phyloP scores from a whole-genome alignment of 1,284 basidiomycete genomes.

The Malassezia psittaci region DNA sequence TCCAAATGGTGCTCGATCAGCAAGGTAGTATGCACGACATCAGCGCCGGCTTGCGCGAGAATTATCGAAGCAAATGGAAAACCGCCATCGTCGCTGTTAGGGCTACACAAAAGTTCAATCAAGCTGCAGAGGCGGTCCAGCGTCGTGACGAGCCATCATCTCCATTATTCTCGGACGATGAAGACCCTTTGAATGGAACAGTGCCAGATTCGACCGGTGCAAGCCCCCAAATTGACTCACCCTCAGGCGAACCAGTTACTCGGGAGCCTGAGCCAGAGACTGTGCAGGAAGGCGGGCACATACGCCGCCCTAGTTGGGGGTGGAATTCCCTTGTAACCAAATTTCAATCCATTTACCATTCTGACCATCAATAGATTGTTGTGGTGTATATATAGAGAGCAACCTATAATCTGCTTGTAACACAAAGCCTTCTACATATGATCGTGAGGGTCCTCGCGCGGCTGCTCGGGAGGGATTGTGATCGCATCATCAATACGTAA shows the following conservation, averaged over 20 bases:
- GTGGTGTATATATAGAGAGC: too few species aligned
- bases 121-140: slow-evolving; percentile 1
- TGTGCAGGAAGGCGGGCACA: not conserved
- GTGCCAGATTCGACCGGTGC: too few species aligned
- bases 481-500: slow-evolving; percentile 79
- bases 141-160: slow-evolving; percentile 7
- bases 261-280: not conserved
- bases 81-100: slow-evolving; percentile 43
- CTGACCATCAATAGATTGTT: not conserved
- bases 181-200: not conserved
- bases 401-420: too few species aligned
- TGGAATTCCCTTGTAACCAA: slow-evolving; percentile 4
- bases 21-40: slow-evolving; percentile 21
- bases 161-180: slow-evolving; percentile 14
- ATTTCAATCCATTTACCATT: not conserved
- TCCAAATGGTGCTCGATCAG: slow-evolving; percentile 20
- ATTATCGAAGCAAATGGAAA: slow-evolving; percentile 44
- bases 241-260: not conserved
- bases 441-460: slow-evolving; percentile 42
- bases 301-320: slow-evolving; percentile 4
- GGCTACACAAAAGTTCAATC: slow-evolving; percentile 41
- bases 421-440: slow-evolving; percentile 30
- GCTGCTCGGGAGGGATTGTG: slow-evolving; percentile 39
- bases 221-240: not conserved
- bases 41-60: slow-evolving; percentile 43